Evolutionary conservation across 768 basidiomycete species (phyloP).

Genomic region (Stropharia rugosoannulata): DNA sequence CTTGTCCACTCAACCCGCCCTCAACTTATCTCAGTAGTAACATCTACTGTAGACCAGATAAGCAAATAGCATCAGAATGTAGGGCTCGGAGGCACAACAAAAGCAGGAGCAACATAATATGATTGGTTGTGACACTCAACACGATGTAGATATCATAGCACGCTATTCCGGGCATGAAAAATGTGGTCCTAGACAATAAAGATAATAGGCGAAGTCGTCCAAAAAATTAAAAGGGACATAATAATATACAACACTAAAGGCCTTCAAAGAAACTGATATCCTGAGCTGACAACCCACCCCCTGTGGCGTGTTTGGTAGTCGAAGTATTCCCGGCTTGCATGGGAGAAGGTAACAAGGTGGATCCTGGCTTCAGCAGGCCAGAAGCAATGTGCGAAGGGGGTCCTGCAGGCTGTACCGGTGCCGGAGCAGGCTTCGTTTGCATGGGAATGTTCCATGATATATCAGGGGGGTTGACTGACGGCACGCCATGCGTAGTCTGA

Average conservation of each 20-base stretch:
- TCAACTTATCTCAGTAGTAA: no score
- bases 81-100: no score
- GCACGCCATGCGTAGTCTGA: slow-evolving; percentile 1
- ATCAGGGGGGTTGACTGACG: neutral
- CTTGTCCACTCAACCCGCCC: no score
- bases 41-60: no score
- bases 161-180: no score
- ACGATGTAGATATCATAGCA: neutral
- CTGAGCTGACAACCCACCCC: slow-evolving; percentile 71
- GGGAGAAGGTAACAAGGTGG: slow-evolving; percentile 8
- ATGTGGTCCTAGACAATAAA: no score
- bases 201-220: no score
- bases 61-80: no score
- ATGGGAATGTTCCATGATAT: slow-evolving; percentile 8
- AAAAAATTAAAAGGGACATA: neutral
- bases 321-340: slow-evolving; percentile 8
- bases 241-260: slow-evolving; percentile 14
- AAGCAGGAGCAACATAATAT: no score
- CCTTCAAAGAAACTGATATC: slow-evolving; percentile 90
- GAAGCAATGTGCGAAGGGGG: neutral
- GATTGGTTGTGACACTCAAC: neutral
- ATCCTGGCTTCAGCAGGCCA: slow-evolving; percentile 2
- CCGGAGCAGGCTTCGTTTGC: slow-evolving; percentile 2
- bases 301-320: slow-evolving; percentile 19
- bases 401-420: neutral